A percentile compares a stretch with the other conserved stretches of the same genome.
phyloP scores from a whole-genome alignment of 1,139 yeast genomes.

The Pichia sp. region DNA sequence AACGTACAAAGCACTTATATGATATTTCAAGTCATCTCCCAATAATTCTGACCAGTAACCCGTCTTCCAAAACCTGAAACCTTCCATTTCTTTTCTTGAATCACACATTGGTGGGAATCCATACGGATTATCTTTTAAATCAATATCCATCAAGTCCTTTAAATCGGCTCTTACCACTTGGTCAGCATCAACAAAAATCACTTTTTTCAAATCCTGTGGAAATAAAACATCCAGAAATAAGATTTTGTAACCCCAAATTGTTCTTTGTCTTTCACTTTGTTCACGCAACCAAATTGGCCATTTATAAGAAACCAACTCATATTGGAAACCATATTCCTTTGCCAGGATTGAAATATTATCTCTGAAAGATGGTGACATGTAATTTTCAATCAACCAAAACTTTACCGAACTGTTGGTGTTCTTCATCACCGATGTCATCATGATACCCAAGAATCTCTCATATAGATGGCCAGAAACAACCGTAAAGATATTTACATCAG shows the following conservation, averaged over 20 bases:
- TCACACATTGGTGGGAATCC: constrained; percentile 90
- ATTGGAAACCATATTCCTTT: constrained; percentile 47
- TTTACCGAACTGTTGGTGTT: constrained; percentile 58
- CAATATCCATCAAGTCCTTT: constrained; percentile 55
- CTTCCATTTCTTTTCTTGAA: constrained; percentile 72
- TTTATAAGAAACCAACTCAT: constrained; percentile 68
- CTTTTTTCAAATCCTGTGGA: constrained; percentile 66
- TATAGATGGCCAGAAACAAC: constrained; percentile 76
- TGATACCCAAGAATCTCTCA: constrained; percentile 63
- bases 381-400: constrained; percentile 85
- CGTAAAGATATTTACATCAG: constrained; percentile 74
- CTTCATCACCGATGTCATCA: constrained; percentile 69
- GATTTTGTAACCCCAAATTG: constrained; percentile 84
- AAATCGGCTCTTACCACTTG: constrained; percentile 71
- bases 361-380: constrained; percentile 62
- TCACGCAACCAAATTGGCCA: constrained; percentile 90
- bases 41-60: constrained; percentile 81
- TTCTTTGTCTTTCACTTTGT: constrained; percentile 70
- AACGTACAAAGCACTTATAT: constrained; percentile 78
- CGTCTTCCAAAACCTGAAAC: constrained; percentile 84
- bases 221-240: constrained; percentile 80
- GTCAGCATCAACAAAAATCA: constrained; percentile 83
- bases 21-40: constrained; percentile 55
- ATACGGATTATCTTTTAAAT: constrained; percentile 70
- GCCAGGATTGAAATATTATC: constrained; percentile 55